phyloP scores from a whole-genome alignment of 345 rosid species.

The Nephelium lappaceum region DNA sequence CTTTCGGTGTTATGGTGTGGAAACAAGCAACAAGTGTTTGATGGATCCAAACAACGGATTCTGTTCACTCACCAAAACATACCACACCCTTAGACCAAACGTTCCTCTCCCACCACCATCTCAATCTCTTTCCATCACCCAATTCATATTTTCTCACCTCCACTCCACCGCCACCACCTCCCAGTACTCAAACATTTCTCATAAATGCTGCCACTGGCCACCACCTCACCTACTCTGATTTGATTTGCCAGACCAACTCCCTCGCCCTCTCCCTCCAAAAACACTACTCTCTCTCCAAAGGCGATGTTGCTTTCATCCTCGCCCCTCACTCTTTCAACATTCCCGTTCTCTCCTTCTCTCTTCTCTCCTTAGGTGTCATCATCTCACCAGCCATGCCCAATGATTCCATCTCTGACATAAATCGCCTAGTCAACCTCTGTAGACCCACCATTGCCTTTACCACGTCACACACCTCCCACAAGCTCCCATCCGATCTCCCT shows the following conservation, averaged over 20 bases:
- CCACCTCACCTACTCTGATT: conserved; percentile 47
- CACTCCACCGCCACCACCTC: conserved; percentile 23
- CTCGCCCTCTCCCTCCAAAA: conserved; percentile 38
- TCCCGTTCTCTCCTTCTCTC: conserved; percentile 72
- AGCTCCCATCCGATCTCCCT: conserved; percentile 44
- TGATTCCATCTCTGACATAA: conserved; percentile 56
- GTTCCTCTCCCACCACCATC: conserved; percentile 51
- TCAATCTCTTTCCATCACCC: conserved; percentile 55
- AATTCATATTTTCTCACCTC: conserved; percentile 54
- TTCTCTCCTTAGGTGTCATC: conserved; percentile 69
- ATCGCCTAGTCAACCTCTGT: conserved; percentile 56
- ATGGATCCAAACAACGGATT: conserved; percentile 56
- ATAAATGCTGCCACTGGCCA: conserved; percentile 49
- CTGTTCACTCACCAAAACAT: conserved; percentile 46
- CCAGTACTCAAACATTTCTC: conserved; percentile 37
- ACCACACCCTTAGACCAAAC: conserved; percentile 53
- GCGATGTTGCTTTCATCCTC: conserved; percentile 70
- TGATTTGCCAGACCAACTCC: conserved; percentile 49
- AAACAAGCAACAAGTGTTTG: background rate
- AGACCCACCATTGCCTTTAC: conserved; percentile 77
- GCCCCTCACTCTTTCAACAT: conserved; percentile 60
- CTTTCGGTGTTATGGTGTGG: background rate
- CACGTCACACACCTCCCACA: conserved; percentile 52
- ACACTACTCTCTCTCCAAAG: conserved; percentile 39
- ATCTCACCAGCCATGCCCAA: conserved; percentile 77